A percentile compares a stretch with the other conserved stretches of the same genome.
Conservation (phyloP, 345 rosid species). For the Eucalyptus guilfoylei region DNA sequence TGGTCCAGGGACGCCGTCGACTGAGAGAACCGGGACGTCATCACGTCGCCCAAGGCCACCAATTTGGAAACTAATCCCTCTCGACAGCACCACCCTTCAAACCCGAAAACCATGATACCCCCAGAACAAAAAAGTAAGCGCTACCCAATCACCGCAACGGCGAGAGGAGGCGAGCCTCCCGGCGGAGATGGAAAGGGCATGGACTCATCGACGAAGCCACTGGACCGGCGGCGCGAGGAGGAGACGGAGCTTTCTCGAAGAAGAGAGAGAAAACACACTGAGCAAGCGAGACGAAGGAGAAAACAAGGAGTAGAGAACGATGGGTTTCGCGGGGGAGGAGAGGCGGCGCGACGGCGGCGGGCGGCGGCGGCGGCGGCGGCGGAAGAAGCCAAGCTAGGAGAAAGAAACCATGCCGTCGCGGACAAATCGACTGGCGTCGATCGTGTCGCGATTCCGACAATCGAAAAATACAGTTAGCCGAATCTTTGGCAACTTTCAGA, state of each 20-base stretch:
- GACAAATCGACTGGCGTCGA: not conserved
- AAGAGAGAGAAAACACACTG: not conserved
- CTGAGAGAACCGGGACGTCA: conserved; percentile 85
- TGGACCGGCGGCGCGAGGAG: conserved; percentile 83
- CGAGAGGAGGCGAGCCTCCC: not conserved
- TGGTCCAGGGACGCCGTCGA: conserved; percentile 33
- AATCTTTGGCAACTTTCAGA: not conserved
- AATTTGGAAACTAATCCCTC: conserved; percentile 22
- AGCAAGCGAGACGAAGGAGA: not conserved
- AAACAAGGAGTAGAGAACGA: not conserved
- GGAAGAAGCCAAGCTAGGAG: not conserved
- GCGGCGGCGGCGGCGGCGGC: not conserved
- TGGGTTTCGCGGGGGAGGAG: not conserved
- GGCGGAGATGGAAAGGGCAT: not conserved
- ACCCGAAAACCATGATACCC: conserved; percentile 2
- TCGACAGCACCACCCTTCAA: not conserved
- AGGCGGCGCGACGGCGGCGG: not conserved
- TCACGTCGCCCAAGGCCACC: conserved; percentile 96
- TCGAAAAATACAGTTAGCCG: not conserved
- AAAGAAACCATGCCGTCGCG: not conserved
- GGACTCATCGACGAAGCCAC: conserved; percentile 81
- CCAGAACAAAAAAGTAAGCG: not conserved
- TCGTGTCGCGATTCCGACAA: not conserved
- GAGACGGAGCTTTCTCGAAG: conserved; percentile 11
- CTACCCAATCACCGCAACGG: not conserved